Base-by-base conservation (phyloP, 1,139 yeast genomes). In the Candida neerlandica region DNA sequence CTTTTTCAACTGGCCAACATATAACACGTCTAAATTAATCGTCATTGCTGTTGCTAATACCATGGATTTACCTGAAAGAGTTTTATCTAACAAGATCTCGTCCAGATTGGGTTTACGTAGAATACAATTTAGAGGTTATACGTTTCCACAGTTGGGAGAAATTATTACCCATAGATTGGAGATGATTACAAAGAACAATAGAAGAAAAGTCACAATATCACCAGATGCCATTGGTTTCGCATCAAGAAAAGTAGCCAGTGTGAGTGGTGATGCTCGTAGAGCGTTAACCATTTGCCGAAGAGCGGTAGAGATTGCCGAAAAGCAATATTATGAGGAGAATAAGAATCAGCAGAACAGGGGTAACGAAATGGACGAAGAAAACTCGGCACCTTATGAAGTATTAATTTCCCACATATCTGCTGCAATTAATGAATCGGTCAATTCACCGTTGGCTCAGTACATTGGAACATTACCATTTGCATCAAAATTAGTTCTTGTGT, bases 1-100 rank as follows among this genome's bases (percentile, higher is more conserved):
- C 64, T 90, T 95, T 61, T 91, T 94, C 77, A 92, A 95, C 67
- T 94, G 99, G 99, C 97, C 99, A 5, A 85, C 96, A 0, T 84
- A 89, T 59, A 73, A 81, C 12, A 76, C 85, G 56, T 91, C 98
- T 2, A 86, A 86, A 59, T 73, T 94, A 45, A 82, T 94, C 50
- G 96, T 95, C 1, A 78, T 94, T 45, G 98, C 98, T 0, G 92
- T 94, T 30, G 98, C 98, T 6, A 95, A 95, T 63, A 92, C 98
- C 0, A 91, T 95, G 97, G 98, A 94, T 69, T 72, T 94, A 46
- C 99, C 99, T 0, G 99, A 94, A 63, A 77, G 97, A 53, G 79
- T 86, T 46, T 72, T 94, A 42, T 85, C 96, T 19, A 92, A 91
- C 67, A 94, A 94, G 66, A 88, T 91, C 6, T 86, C 97, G 1